Conservation (phyloP, 176 grass and related monocot species). For the Cenchrus purpureus region DNA sequence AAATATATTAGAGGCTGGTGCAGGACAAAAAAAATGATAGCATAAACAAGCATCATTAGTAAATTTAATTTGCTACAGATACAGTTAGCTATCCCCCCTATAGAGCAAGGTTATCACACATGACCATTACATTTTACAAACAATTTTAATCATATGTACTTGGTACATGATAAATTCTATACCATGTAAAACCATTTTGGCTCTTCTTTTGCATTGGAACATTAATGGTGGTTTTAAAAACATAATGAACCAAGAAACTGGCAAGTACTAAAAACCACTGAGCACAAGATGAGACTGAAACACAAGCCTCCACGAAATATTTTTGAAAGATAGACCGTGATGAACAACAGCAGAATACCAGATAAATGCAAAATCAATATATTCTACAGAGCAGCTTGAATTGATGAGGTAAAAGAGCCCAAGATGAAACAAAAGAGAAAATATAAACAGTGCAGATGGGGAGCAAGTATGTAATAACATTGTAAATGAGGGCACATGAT, state of each 20-base stretch:
- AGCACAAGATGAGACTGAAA: neutral
- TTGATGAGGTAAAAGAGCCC: neutral
- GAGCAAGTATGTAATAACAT: neutral
- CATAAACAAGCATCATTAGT: slow-evolving; percentile 13
- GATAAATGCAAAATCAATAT: neutral
- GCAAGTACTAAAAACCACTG: neutral
- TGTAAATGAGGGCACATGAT: slow-evolving; percentile 22
- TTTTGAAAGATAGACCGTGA: slow-evolving; percentile 8
- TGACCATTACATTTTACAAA: neutral
- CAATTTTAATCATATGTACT: slow-evolving; percentile 5
- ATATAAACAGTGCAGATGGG: neutral
- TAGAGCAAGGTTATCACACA: slow-evolving; percentile 23
- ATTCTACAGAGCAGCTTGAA: slow-evolving; percentile 16
- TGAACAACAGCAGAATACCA: neutral
- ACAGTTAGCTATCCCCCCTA: neutral
- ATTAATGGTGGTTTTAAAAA: neutral
- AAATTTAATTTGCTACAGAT: neutral
- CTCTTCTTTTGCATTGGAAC: neutral
- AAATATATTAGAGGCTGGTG: slow-evolving; percentile 25
- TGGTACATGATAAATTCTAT: slow-evolving; percentile 33
- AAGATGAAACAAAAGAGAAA: slow-evolving; percentile 8
- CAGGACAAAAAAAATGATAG: neutral
- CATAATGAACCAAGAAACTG: neutral
- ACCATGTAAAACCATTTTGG: neutral
- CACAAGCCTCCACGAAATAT: neutral